These are phyloP conservation scores for Pestalotiopsis sp. DNA, from an alignment of 2,329 filamentous ascomycete species.

Conservation along the genomic window DNA sequence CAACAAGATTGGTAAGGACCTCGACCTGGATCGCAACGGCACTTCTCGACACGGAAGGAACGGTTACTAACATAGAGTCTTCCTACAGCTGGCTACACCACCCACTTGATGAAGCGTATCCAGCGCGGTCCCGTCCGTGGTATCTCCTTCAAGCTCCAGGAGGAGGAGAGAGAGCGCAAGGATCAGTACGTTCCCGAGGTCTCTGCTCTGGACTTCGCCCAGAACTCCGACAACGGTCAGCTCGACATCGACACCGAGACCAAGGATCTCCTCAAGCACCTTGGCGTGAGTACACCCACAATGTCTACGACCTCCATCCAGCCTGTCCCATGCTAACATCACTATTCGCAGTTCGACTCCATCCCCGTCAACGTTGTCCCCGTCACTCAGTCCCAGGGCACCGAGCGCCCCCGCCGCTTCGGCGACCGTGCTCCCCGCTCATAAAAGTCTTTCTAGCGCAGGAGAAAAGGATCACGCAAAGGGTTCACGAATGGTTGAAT, in stretches of 20 bases:
- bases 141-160: conserved; percentile 99
- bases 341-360: conserved; percentile 77
- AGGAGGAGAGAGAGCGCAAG: conserved; percentile 99
- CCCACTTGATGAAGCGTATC: conserved; percentile 99
- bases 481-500: conserved; percentile 29
- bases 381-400: conserved; percentile 84
- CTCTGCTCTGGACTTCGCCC: conserved; percentile 96
- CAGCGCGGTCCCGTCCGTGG: conserved; percentile 98
- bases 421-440: conserved; percentile 57
- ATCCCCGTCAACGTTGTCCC: conserved; percentile 95
- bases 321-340: conserved; percentile 29
- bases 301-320: background rate
- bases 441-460: background rate
- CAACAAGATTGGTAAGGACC: conserved; percentile 80
- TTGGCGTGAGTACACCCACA: conserved; percentile 75
- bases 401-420: conserved; percentile 81
- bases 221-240: conserved; percentile 90
- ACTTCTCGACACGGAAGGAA: background rate
- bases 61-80: conserved; percentile 57
- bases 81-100: conserved; percentile 86
- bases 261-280: conserved; percentile 98
- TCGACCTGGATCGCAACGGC: background rate
- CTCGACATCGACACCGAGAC: conserved; percentile 96
- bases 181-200: conserved; percentile 99
- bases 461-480: conserved; percentile 7